Conservation (phyloP, 164 flowering plant genomes). For the Magnolia changhungtana region DNA sequence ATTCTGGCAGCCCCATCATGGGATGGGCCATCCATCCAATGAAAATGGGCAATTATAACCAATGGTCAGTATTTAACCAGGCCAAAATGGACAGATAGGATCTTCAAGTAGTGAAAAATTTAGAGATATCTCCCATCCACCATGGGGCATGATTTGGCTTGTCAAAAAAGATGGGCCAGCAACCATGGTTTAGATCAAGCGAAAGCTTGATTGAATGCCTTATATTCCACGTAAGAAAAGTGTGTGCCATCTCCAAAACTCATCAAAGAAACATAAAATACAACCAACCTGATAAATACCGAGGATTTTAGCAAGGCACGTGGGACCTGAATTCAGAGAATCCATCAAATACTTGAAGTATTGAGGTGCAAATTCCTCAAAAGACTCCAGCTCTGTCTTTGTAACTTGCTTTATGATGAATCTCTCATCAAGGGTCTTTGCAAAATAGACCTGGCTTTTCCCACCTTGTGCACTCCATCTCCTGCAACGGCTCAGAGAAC, state of each 20-base stretch:
- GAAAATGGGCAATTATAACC: too few species aligned
- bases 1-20: too few species aligned
- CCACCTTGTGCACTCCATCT: conserved; percentile 89
- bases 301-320: conserved; percentile 77
- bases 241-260: neutral
- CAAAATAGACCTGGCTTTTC: conserved; percentile 85
- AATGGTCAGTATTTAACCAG: too few species aligned
- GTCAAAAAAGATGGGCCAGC: too few species aligned
- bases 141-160: too few species aligned
- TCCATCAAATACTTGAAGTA: conserved; percentile 69
- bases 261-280: neutral
- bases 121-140: too few species aligned
- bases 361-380: conserved; percentile 69
- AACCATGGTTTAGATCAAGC: too few species aligned
- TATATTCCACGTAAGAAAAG: too few species aligned
- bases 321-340: conserved; percentile 63
- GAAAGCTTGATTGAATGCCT: too few species aligned
- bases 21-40: too few species aligned
- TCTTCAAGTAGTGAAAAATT: too few species aligned
- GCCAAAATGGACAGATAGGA: too few species aligned
- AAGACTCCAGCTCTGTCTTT: conserved; percentile 84
- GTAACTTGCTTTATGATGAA: conserved; percentile 76
- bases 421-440: conserved; percentile 76
- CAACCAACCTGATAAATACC: conserved; percentile 74
- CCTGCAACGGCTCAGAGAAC: conserved; percentile 71